Evolutionary conservation across 176 grass and related monocot species (phyloP).

Genomic region (Areca catechu): DNA sequence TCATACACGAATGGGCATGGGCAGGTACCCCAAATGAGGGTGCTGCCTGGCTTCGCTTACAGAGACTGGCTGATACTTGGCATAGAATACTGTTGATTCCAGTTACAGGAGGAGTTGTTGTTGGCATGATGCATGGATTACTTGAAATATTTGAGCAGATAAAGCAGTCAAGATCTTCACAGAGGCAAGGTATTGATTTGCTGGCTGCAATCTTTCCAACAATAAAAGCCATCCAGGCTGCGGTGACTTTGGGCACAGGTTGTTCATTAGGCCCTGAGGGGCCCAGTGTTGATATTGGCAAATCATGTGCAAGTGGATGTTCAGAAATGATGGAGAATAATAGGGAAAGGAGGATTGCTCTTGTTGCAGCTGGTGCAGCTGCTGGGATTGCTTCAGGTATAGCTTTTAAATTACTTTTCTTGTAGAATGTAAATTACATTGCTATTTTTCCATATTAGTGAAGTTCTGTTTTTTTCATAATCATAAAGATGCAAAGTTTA

Average conservation of each 20-base stretch:
- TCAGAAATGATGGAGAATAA: conserved; percentile 99
- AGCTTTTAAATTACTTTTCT: not conserved
- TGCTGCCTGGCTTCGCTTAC: conserved; percentile 88
- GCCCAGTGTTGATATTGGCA: conserved; percentile 93
- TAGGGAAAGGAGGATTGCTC: conserved; percentile 84
- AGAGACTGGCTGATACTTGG: conserved; percentile 92
- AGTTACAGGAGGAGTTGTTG: conserved; percentile 94
- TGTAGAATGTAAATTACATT: too few relatives aligned
- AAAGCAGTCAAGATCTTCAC: conserved; percentile 62
- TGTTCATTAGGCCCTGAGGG: conserved; percentile 96
- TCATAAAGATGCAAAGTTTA: too few relatives aligned
- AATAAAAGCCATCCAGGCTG: conserved; percentile 89
- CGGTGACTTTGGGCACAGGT: conserved; percentile 80
- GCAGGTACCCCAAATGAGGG: conserved; percentile 89
- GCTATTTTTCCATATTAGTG: too few relatives aligned
- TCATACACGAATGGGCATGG: conserved; percentile 99
- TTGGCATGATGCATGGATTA: conserved; percentile 98
- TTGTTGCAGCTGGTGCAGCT: conserved; percentile 90
- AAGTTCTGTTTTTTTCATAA: too few relatives aligned
- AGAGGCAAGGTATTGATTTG: conserved; percentile 73
- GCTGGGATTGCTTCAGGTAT: conserved; percentile 99
- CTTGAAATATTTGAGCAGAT: conserved; percentile 96
- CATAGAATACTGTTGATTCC: conserved; percentile 92
- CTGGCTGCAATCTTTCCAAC: conserved; percentile 68
- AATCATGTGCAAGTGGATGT: conserved; percentile 87